Percentiles rank a stretch among this genome's conserved stretches.
phyloP scores from a whole-genome alignment of 768 basidiomycete species.

The Aureoboletus auriporus region DNA sequence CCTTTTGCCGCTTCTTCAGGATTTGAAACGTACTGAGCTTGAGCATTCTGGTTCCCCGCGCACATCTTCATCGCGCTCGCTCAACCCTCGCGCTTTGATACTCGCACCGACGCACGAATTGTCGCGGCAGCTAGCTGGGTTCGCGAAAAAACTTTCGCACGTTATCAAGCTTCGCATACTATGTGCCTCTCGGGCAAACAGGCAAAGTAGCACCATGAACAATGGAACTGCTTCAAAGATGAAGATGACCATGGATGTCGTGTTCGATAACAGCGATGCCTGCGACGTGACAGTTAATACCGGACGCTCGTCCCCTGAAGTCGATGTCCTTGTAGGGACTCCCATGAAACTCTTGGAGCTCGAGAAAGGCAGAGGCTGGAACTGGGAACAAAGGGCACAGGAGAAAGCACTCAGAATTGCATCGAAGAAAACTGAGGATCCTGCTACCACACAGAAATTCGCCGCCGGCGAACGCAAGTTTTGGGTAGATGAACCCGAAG shows the following conservation, averaged over 20 bases:
- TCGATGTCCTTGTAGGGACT: conserved; percentile 64
- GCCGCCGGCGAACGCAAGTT: conserved; percentile 27
- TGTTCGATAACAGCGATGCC: conserved; percentile 21
- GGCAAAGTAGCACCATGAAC: conserved; percentile 17
- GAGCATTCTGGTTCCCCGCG: conserved; percentile 3
- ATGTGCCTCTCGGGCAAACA: conserved; percentile 65
- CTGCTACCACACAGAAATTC: conserved; percentile 7
- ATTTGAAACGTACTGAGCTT: conserved; percentile 65
- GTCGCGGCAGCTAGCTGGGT: conserved; percentile 69
- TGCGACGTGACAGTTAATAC: conserved; percentile 28
- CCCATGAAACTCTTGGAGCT: conserved; percentile 62
- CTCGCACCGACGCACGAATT: conserved; percentile 91
- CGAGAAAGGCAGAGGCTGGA: conserved; percentile 52
- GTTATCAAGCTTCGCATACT: conserved; percentile 70
- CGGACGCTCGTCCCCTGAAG: conserved; percentile 16
- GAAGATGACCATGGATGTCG: conserved; percentile 19
- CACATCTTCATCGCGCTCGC: conserved; percentile 19
- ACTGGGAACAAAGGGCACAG: conserved; percentile 33
- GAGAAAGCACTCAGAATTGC: conserved; percentile 22
- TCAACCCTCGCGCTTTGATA: conserved; percentile 74
- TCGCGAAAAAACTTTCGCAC: conserved; percentile 74
- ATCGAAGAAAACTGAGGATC: conserved; percentile 28
- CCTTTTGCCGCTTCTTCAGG: conserved; percentile 77
- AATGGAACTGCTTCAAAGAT: conserved; percentile 49
- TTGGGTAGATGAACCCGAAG: conserved; percentile 48